These are phyloP conservation scores for Starmerella roubikii DNA, from an alignment of 805 yeast genomes.

Conservation along the genomic window DNA sequence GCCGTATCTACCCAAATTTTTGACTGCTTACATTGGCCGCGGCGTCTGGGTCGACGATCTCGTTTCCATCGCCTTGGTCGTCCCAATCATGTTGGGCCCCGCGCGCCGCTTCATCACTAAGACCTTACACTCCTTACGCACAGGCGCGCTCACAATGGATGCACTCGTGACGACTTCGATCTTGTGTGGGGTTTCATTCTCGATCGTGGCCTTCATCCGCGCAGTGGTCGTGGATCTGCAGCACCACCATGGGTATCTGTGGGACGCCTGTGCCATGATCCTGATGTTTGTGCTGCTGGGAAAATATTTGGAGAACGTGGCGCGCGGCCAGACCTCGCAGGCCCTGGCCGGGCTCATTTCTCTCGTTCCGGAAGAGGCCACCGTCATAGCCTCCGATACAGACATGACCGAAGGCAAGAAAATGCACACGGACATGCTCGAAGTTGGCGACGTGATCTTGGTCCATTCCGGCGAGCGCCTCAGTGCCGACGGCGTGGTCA, in stretches of 20 bases:
- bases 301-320: conserved; percentile 78
- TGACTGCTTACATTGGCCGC: conserved; percentile 32
- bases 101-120: conserved; percentile 57
- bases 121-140: conserved; percentile 49
- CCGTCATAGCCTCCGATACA: conserved; percentile 28
- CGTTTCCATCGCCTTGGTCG: conserved; percentile 42
- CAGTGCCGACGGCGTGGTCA: conserved; percentile 81
- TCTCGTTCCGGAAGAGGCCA: conserved; percentile 65
- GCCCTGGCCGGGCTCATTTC: conserved; percentile 73
- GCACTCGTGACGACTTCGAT: conserved; percentile 76
- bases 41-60: conserved; percentile 58
- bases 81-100: conserved; percentile 51
- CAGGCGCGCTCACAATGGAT: conserved; percentile 81
- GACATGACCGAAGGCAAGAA: conserved; percentile 19
- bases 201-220: conserved; percentile 46
- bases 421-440: conserved; percentile 66
- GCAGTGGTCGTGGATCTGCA: conserved; percentile 27
- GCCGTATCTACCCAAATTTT: conserved; percentile 24
- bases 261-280: conserved; percentile 81
- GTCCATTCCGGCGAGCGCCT: conserved; percentile 76
- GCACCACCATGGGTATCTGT: conserved; percentile 30
- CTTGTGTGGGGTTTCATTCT: conserved; percentile 59
- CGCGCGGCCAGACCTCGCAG: conserved; percentile 85
- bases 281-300: conserved; percentile 76
- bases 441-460: conserved; percentile 60